phyloP scores from a whole-genome alignment of 108 stramenopile species.

The Nannochloropsis oceanica region DNA sequence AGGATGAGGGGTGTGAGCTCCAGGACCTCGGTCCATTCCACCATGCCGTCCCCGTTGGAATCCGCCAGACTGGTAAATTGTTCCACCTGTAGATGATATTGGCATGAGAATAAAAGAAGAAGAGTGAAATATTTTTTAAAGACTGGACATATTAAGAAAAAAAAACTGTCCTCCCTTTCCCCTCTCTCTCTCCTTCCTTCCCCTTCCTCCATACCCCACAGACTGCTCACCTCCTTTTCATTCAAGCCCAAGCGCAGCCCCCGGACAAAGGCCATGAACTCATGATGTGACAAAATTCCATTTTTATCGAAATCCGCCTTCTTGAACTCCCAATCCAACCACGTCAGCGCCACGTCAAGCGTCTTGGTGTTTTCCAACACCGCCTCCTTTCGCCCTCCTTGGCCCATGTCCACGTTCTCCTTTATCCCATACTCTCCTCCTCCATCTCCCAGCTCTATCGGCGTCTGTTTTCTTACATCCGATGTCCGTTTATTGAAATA shows the following conservation, averaged over 20 bases:
- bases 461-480: not conserved
- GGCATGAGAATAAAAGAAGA: too few species aligned
- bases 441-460: not conserved
- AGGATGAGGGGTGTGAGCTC: not conserved
- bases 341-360: not conserved
- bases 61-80: not conserved
- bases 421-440: not conserved
- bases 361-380: not conserved
- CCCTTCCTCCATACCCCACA: not conserved
- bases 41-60: not conserved
- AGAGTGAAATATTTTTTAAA: too few species aligned
- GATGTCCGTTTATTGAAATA: not conserved
- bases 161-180: too few species aligned
- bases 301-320: not conserved
- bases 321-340: not conserved
- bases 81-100: not conserved
- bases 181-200: too few species aligned
- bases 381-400: not conserved
- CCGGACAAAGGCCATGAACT: not conserved
- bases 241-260: not conserved
- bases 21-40: not conserved
- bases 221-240: not conserved
- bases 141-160: too few species aligned
- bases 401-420: not conserved
- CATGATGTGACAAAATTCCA: not conserved